Evolutionary conservation across 2,329 filamentous ascomycete genomes (phyloP), one percentile per base, ranked within the genome.

Genomic region (Aspergillus pseudoterreus): DNA sequence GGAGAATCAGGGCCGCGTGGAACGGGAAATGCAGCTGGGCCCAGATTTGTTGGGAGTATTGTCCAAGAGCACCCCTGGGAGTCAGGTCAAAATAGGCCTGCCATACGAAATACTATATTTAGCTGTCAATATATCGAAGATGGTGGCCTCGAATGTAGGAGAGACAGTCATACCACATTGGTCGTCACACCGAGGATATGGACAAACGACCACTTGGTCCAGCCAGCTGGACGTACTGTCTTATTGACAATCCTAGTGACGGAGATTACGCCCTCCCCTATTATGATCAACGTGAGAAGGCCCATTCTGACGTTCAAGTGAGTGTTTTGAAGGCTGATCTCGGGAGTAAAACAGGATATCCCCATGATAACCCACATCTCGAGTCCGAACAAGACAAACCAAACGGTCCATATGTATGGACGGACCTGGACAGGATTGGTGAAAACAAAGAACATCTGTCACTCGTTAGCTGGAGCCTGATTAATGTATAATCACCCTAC

Each of bases 251-350:
- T 71, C 24, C 78, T 77, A 21, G 78, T 79, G 24, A 86, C 71
- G n/a, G 81, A 78, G 36, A 86, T 83, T 14, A 84, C 80, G 46
- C 83, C 83, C 60, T 87, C 84, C 12, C 84, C 84, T 52, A 87
- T 78, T 50, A 87, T 82, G 54, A 87, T 85, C 44, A 86, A 73
- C 0, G 83, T 87, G 50, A 87, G 71, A 2, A 86, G 72, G 11
- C 78, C 80, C 77, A 87, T 80, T 9, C 85, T 77, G 60, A 84
- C 81, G 60, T 83, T 82, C 49, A 87, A 65, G 62, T 86, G 82
- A 0, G 82, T 86, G 50, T 79, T 74, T 53, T 82, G 78, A 61
- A 87, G 84, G 49, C 80, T 82, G 41, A 86, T 73, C 45, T 81
- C 77, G 3, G 78, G 73, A 64, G 77, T 85, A 21, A 74, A 67